Base-by-base conservation (phyloP, 306 rosid species). In the Fragaria nilgerrensis region DNA sequence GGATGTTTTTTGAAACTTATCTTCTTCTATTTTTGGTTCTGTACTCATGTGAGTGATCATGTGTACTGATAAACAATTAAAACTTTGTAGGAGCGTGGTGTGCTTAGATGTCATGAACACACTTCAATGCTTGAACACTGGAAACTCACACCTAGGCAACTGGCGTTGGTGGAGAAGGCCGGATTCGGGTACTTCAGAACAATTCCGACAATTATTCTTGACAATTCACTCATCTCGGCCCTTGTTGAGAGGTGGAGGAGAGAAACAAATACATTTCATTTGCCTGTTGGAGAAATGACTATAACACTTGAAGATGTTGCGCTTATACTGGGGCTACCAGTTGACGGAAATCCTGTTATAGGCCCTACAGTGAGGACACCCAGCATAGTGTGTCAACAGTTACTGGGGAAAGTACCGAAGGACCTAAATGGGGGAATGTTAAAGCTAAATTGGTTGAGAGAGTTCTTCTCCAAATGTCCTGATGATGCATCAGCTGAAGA, bases 211-310 rank as follows among this genome's bases (percentile, higher is more conserved):
- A 88, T 94, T 83, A 88, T 85, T 82, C 97, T 94, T 37, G 97
- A 92, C 84, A 92, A 91, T 79, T 93, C 98, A 62, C 85, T 94
- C 75, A 92, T 94, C 80, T 91, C 98, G 0, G 97, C 97, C 32
- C 82, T 94, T 68, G 94, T 92, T 56, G 98, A 94, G 89, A 88
- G 97, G 81, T 92, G 98, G 97, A 92, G 98, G 82, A 88, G 93
- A 81, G 98, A 94, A 84, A 94, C 98, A n/a, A 94, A 94, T 66
- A 86, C 97, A 34, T 94, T 94, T 67, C 97, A 94, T 88, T 79
- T 94, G 55, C 86, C 91, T 13, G 88, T 87, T 59, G 98, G 98
- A 82, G 98, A 94, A 81, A 87, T 89, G 89, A 88, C 96, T 41
- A 86, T 94, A 80, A 89, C 97, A 63, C 97, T 94, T 49, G 98